phyloP scores from a whole-genome alignment of 345 rosid genomes.

The Populus deltoides region DNA sequence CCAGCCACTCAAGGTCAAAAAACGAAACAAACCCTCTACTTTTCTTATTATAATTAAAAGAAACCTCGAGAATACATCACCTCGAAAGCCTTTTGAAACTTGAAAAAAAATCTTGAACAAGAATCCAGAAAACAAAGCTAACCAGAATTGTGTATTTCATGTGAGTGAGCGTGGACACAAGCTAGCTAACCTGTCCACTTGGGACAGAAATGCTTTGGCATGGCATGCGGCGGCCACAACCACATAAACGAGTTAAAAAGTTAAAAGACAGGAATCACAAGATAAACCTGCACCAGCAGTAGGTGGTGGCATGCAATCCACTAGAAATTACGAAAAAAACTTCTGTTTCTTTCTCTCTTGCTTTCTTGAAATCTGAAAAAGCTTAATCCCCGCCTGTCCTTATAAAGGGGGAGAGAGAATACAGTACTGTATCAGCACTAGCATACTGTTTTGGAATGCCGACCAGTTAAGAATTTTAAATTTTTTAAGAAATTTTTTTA shows the following conservation, averaged over 20 bases:
- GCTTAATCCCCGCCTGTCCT: too few relatives aligned
- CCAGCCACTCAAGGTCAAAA: neutral
- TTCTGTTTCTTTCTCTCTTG: neutral
- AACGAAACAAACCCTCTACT: neutral
- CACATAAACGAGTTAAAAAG: neutral
- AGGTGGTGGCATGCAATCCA: neutral
- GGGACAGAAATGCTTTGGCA: neutral
- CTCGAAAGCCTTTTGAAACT: neutral
- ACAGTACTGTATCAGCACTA: too few relatives aligned
- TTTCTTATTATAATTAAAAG: neutral
- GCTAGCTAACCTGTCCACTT: neutral
- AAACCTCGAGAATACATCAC: neutral
- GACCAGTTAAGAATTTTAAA: too few relatives aligned
- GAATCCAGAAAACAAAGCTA: neutral
- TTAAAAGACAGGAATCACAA: neutral
- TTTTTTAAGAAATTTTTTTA: too few relatives aligned
- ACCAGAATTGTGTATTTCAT: too few relatives aligned
- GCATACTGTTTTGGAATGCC: too few relatives aligned
- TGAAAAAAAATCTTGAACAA: neutral
- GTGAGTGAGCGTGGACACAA: neutral
- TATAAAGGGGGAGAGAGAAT: neutral
- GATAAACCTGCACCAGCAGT: neutral
- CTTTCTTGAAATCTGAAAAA: neutral
- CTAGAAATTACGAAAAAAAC: neutral
- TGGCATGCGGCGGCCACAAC: neutral